A percentile compares a stretch with the other conserved stretches of the same genome.
These are phyloP conservation scores for Cercospora zeae-maydis DNA, from an alignment of 2,329 filamentous ascomycete species.

Conservation along the genomic window DNA sequence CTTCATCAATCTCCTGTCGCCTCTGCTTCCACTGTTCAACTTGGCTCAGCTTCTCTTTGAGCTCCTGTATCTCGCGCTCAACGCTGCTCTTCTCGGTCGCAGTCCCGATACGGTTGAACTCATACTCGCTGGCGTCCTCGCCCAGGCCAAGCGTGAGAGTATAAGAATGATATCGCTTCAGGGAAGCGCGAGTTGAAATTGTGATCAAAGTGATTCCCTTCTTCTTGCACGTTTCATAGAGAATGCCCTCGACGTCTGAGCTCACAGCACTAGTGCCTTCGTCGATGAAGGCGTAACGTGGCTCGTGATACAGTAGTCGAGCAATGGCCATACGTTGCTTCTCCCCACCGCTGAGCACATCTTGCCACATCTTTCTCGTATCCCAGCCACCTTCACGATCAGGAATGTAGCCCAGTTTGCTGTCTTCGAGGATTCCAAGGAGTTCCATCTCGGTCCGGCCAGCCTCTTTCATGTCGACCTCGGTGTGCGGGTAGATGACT, in stretches of 20 bases:
- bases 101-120: conserved; percentile 89
- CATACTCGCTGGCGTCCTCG: conserved; percentile 79
- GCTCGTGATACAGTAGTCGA: conserved; percentile 88
- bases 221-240: conserved; percentile 92
- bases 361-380: conserved; percentile 96
- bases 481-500: conserved; percentile 95
- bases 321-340: conserved; percentile 95
- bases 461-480: conserved; percentile 85
- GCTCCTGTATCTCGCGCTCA: conserved; percentile 82
- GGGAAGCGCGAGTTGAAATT: conserved; percentile 86
- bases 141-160: conserved; percentile 82
- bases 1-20: conserved; percentile 74
- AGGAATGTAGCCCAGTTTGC: conserved; percentile 81
- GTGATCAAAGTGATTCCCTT: conserved; percentile 90
- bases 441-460: conserved; percentile 76
- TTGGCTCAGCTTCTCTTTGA: conserved; percentile 73
- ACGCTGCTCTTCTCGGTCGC: conserved; percentile 89
- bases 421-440: conserved; percentile 73
- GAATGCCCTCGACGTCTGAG: conserved; percentile 85
- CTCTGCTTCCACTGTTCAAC: conserved; percentile 82
- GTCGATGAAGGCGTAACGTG: conserved; percentile 88
- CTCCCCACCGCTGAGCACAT: conserved; percentile 93
- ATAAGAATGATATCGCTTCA: conserved; percentile 94
- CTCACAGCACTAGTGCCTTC: conserved; percentile 94
- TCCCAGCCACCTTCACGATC: conserved; percentile 95